Conservation (phyloP, 2,329 filamentous ascomycete genomes). For the Kalaharituber pfeilii region DNA sequence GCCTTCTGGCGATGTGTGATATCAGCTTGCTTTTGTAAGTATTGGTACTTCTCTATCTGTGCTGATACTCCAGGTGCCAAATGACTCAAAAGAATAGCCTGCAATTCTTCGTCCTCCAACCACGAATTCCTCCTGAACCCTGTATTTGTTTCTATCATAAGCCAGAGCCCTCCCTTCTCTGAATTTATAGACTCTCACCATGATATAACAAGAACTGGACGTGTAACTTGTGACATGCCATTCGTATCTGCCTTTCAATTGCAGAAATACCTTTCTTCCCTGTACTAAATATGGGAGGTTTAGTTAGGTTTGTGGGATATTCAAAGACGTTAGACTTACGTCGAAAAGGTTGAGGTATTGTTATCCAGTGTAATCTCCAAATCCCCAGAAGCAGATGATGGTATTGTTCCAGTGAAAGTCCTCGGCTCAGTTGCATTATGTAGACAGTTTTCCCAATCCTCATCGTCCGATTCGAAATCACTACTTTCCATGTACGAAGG, state of each 20-base stretch:
- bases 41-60: constrained; percentile 53
- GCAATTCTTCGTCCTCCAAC: constrained; percentile 59
- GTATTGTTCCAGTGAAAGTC: too few species aligned
- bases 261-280: constrained; percentile 66
- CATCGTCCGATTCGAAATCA: not conserved
- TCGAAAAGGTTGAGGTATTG: not conserved
- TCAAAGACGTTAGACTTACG: too few species aligned
- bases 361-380: not conserved
- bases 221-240: constrained; percentile 71
- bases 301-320: too few species aligned
- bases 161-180: not conserved
- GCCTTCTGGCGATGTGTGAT: constrained; percentile 23
- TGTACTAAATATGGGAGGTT: too few species aligned
- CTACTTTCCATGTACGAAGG: not conserved
- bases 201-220: constrained; percentile 54
- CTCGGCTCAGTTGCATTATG: too few species aligned
- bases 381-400: too few species aligned
- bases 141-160: constrained; percentile 41
- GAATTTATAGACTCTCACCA: not conserved
- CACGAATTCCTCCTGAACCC: constrained; percentile 74
- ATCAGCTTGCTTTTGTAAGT: not conserved
- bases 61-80: constrained; percentile 49
- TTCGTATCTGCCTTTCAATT: constrained; percentile 59
- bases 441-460: not conserved
- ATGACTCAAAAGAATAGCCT: constrained; percentile 58